Evolutionary conservation across 768 basidiomycete genomes (phyloP).

Genomic region (Lentinula detonsa): DNA sequence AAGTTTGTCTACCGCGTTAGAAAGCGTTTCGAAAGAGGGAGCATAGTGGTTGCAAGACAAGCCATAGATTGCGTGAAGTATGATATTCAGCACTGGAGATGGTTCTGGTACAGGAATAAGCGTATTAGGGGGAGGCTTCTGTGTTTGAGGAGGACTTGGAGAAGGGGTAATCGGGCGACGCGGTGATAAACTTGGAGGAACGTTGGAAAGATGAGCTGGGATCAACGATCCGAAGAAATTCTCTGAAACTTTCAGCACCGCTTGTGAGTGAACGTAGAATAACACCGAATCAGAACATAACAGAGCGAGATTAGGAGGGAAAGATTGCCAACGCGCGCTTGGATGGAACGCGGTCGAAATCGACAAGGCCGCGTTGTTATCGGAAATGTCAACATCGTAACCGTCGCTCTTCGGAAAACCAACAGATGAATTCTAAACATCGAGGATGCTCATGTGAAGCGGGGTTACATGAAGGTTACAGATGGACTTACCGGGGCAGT

Average conservation of each 20-base stretch:
- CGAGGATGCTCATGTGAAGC: no score
- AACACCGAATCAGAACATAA: constrained; percentile 74
- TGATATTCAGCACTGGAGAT: constrained; percentile 60
- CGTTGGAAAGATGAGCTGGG: constrained; percentile 30
- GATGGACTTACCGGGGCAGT: no score
- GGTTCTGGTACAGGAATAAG: constrained; percentile 57
- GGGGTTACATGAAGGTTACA: no score
- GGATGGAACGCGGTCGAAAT: constrained; percentile 83
- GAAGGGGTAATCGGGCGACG: background rate
- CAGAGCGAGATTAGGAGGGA: constrained; percentile 58
- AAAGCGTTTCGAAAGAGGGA: constrained; percentile 55
- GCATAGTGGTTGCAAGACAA: constrained; percentile 71
- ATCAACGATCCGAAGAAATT: constrained; percentile 62
- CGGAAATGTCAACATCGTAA: no score
- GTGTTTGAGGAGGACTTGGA: constrained; percentile 21
- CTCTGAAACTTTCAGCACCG: constrained; percentile 49
- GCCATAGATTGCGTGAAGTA: constrained; percentile 69
- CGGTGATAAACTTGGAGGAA: no score
- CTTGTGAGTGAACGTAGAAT: constrained; percentile 70
- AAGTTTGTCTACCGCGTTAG: constrained; percentile 50
- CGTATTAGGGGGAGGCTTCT: constrained; percentile 36
- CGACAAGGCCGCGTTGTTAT: constrained; percentile 31
- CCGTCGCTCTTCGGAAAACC: no score
- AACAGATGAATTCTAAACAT: no score
- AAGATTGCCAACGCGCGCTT: constrained; percentile 38